Evolutionary conservation across 73 alveolate genomes (phyloP), one percentile per base, ranked within the genome.

Genomic region (Paraurostyla sp.): DNA sequence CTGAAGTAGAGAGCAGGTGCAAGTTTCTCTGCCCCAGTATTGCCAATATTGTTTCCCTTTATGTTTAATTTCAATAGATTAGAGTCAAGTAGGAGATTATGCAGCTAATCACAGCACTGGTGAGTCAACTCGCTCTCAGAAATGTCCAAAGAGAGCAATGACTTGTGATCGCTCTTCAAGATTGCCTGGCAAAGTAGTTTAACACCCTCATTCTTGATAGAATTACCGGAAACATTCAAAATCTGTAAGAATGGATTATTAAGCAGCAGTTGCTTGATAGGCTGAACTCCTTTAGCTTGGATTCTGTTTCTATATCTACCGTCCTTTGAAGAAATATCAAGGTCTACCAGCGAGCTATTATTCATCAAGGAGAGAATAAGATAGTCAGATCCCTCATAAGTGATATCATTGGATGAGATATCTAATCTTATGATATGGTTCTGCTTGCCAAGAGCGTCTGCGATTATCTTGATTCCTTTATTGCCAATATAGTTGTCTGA

Each of bases 241-340:
- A 78, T 83, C 62, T 92, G 87, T 16, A 92, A 45, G 75, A 71
- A 88, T 25, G 80, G 85, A 83, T 92, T 92, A 27, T 82, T 45
- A 46, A 35, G 48, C 42, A 92, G 63, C 51, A 71, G 90, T 75
- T 89, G 85, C 7, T 23, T 46, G 30, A 92, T 83, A 68, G 62
- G 50, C 75, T 89, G 87, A 46, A 92, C 87, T 25, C 97, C 97
- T 41, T 29, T 88, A 43, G 91, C 57, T 15, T 89, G 58, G 50
- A 92, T 82, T 76, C 92, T 78, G 80, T 92, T 92, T 81, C 97
- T 92, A 88, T 76, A 88, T 33, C 88, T 87, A 23, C 97, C 97
- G 29, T 87, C 93, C 46, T 52, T 80, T 59, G 89, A 60, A 50
- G 94, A 88, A 1, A 92, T 57, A 88, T 92, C 87, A 54, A 92